Evolutionary conservation across 768 basidiomycete species (phyloP), one percentile per base, ranked within the genome.

Genomic region (Hericium erinaceus): DNA sequence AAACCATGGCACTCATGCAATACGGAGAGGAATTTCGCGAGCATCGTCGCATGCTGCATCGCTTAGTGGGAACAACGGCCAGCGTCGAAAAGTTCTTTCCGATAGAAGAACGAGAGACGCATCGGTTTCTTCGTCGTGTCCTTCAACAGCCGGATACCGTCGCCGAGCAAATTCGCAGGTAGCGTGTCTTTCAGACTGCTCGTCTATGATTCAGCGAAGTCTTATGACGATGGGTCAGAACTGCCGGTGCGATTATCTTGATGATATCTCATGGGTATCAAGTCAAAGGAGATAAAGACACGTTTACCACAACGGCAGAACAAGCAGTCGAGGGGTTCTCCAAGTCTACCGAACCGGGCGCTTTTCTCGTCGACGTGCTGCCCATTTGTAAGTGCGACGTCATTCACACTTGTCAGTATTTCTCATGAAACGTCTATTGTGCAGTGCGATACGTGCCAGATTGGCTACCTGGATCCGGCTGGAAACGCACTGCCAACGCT

Each of bases 121-220:
- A 48, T 2, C 20, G 57, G 50, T 52, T 60, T 53, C 26, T 58
- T 16, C 59, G 54, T 15, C 56, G 60, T n/a, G 9, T 65, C 24
- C 22, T 65, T 46, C 40, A 62, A 24, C 48, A 60, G 4, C 64
- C 64, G 3, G n/a, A 50, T 2, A 53, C 56, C 26, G 52, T 64
- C 24, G 48, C 58, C 9, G 59, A 58, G 2, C 64, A 59, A 6
- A 57, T 64, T 39, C 58, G 63, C 41, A 59, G 59, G 63, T 64
- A 39, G 63, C 44, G 33, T 33, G 8, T 33, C 33, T 33, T 33
- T n/a, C n/a, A 9, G 9, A 15, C 20, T 18, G 44, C 15, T 46
- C 20, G 9, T 46, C 8, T 20, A 8, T 8, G n/a, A n/a, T n/a
- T 20, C 8, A 9, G 3, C 2, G 15, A 46, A n/a, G 8, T 46